Evolutionary conservation across 2,329 filamentous ascomycete genomes (phyloP).

Genomic region (Ophiocordyceps camponoti-leonardi): DNA sequence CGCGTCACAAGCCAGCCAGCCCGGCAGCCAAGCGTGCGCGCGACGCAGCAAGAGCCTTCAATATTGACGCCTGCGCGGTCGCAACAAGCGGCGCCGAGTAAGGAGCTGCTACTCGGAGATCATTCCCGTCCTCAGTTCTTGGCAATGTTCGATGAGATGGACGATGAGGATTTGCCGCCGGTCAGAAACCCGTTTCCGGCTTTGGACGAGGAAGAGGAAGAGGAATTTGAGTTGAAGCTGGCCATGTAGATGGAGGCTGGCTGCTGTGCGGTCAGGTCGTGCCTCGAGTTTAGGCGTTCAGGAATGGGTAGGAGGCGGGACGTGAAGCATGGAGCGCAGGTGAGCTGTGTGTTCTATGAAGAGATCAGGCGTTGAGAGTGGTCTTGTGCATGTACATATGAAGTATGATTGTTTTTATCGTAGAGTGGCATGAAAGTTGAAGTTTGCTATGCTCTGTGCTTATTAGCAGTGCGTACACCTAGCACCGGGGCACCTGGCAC

Average conservation of each 20-base stretch:
- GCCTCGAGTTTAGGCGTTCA: background rate
- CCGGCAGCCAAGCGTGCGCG: conserved; percentile 3
- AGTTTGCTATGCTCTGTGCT: background rate
- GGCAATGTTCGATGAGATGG: conserved; percentile 39
- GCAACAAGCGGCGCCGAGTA: conserved; percentile 8
- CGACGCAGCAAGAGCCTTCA: conserved; percentile 16
- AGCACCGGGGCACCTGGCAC: no score
- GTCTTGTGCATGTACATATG: background rate
- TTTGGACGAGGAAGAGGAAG: conserved; percentile 28
- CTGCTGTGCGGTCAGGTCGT: background rate
- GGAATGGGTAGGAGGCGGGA: background rate
- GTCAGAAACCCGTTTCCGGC: conserved; percentile 7
- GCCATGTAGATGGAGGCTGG: conserved; percentile 8
- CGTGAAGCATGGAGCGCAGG: background rate
- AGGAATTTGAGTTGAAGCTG: conserved; percentile 38
- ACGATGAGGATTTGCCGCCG: conserved; percentile 18
- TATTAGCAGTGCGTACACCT: no score
- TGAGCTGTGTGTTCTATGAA: background rate
- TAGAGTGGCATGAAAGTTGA: background rate
- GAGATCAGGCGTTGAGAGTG: background rate
- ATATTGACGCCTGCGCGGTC: conserved; percentile 26
- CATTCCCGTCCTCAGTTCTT: conserved; percentile 33
- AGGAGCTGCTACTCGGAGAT: conserved; percentile 3
- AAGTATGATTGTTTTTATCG: background rate
- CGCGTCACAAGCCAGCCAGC: conserved; percentile 3